These are phyloP conservation scores for Bremia lactucae DNA, from an alignment of 352 stramenopile species.

Conservation along the genomic window DNA sequence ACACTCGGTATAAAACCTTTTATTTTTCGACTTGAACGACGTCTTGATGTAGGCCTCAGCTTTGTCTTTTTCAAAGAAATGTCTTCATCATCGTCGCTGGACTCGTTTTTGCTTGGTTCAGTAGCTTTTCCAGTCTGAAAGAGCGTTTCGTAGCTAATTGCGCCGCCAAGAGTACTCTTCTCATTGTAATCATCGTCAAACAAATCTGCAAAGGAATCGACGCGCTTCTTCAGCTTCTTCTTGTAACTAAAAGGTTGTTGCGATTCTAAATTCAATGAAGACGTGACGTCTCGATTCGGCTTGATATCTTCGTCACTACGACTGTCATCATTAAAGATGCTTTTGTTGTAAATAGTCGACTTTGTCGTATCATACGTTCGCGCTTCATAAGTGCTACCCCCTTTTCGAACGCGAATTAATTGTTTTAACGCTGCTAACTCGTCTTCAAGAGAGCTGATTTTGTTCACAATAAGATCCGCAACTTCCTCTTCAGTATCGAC, in stretches of 20 bases:
- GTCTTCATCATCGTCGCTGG: constrained; percentile 9
- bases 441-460: constrained; percentile 61
- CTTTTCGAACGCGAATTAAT: constrained; percentile 47
- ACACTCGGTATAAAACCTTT: constrained; percentile 1
- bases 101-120: constrained; percentile 11
- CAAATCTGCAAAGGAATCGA: constrained; percentile 64
- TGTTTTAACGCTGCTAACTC: constrained; percentile 60
- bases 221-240: constrained; percentile 25
- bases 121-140: constrained; percentile 23
- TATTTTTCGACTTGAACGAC: constrained; percentile 13
- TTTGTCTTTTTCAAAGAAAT: constrained; percentile 2
- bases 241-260: constrained; percentile 12
- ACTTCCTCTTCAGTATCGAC: constrained; percentile 29
- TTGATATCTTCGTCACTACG: constrained; percentile 34
- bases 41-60: constrained; percentile 3
- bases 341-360: constrained; percentile 35
- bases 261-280: too few species aligned
- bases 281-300: too few species aligned
- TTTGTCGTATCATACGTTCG: constrained; percentile 4
- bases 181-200: constrained; percentile 47
- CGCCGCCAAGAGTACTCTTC: constrained; percentile 12
- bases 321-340: constrained; percentile 60
- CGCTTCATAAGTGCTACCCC: constrained; percentile 4
- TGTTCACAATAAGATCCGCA: constrained; percentile 67
- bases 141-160: constrained; percentile 42